Percentiles rank a stretch among this genome's conserved stretches.
Conservation (phyloP, 2,329 filamentous ascomycete genomes). For the Bretziella fagacearum region DNA sequence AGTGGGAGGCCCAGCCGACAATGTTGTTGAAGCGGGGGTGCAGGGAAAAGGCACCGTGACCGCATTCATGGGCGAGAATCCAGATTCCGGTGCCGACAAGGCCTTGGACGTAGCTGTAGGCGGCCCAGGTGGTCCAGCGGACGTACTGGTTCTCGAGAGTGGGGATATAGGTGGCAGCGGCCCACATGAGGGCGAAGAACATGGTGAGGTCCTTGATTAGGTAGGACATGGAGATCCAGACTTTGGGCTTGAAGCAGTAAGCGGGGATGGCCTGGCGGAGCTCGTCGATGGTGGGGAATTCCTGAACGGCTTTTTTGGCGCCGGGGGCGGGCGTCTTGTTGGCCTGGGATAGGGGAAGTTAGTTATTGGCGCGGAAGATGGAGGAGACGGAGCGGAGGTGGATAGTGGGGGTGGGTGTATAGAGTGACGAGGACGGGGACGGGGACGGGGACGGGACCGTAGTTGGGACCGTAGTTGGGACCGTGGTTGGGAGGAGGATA, state of each 20-base stretch:
- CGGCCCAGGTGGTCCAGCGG: slow-evolving; percentile 34
- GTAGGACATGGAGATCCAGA: slow-evolving; percentile 35
- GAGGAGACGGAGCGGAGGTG: not conserved
- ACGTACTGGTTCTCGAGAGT: slow-evolving; percentile 27
- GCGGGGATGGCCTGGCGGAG: slow-evolving; percentile 38
- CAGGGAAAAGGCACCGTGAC: slow-evolving; percentile 50
- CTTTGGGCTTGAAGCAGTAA: slow-evolving; percentile 43
- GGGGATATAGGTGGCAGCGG: slow-evolving; percentile 37
- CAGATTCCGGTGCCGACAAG: slow-evolving; percentile 51
- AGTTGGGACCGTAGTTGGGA: not conserved
- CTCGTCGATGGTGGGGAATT: slow-evolving; percentile 30
- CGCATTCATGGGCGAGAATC: slow-evolving; percentile 56
- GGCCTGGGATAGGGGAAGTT: slow-evolving; percentile 8
- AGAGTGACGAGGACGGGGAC: not conserved
- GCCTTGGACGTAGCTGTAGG: slow-evolving; percentile 45
- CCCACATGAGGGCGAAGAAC: slow-evolving; percentile 31
- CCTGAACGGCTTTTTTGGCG: slow-evolving; percentile 5
- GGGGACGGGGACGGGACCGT: not conserved
- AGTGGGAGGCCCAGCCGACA: slow-evolving; percentile 49
- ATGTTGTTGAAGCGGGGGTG: slow-evolving; percentile 40
- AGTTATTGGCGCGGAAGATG: slow-evolving; percentile 6
- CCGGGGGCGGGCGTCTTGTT: slow-evolving; percentile 6
- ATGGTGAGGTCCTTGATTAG: slow-evolving; percentile 38
- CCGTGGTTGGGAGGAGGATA: not conserved
- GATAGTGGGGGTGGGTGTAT: slow-evolving; percentile 1